Conservation (phyloP, 2,329 filamentous ascomycete genomes). For the Raffaelea ambrosiae region DNA sequence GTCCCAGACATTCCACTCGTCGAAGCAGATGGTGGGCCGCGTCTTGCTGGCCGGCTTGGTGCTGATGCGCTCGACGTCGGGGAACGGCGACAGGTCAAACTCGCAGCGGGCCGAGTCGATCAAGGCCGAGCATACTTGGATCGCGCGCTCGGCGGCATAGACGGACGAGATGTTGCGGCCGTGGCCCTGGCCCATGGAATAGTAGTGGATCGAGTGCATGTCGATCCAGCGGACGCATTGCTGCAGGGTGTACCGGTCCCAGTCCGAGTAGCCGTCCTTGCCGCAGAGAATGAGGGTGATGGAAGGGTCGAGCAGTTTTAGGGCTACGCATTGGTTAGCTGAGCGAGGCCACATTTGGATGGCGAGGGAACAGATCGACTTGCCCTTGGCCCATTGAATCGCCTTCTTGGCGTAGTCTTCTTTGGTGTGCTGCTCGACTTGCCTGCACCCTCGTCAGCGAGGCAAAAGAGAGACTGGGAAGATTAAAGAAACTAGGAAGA, state of each 20-base stretch:
- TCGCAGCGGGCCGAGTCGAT: constrained; percentile 68
- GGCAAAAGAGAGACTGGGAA: no score
- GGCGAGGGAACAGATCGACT: no score
- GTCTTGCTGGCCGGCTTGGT: constrained; percentile 27
- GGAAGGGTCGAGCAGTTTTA: constrained; percentile 62
- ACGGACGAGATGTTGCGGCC: constrained; percentile 54
- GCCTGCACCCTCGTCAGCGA: constrained; percentile 30
- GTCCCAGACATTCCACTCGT: constrained; percentile 83
- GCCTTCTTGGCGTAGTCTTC: constrained; percentile 62
- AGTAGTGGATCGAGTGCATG: constrained; percentile 76
- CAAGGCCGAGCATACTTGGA: constrained; percentile 58
- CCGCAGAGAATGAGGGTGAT: constrained; percentile 68
- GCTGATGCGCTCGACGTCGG: constrained; percentile 42
- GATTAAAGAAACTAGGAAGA: no score
- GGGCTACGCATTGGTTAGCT: constrained; percentile 18
- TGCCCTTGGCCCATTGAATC: constrained; percentile 58
- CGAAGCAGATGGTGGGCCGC: constrained; percentile 66
- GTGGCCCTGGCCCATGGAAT: no score
- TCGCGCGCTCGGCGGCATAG: constrained; percentile 63
- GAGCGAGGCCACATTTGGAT: no score
- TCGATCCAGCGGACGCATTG: constrained; percentile 58
- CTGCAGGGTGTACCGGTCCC: constrained; percentile 67
- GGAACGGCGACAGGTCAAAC: constrained; percentile 51
- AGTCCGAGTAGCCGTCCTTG: constrained; percentile 57
- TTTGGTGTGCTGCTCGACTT: constrained; percentile 60